phyloP scores from a whole-genome alignment of 2,329 filamentous ascomycete species.

The Onygenales sp. region DNA sequence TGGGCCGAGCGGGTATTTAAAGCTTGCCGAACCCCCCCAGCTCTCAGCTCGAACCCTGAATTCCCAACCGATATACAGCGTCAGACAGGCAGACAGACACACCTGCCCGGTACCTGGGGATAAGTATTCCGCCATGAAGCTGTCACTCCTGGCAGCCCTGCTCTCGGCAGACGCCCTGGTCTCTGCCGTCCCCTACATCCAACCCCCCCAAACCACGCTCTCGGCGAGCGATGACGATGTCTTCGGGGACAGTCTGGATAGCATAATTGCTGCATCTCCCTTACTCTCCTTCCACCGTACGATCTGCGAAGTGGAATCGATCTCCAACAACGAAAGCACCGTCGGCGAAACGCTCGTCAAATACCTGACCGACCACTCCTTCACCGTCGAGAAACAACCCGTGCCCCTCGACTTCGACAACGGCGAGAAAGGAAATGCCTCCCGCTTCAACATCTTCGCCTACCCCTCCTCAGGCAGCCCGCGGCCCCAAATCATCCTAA shows the following conservation, averaged over 20 bases:
- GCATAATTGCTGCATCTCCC: slow-evolving; percentile 32
- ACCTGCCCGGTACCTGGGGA: background rate
- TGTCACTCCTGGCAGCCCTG: background rate
- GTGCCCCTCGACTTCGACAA: slow-evolving; percentile 18
- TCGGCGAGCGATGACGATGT: background rate
- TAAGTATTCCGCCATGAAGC: background rate
- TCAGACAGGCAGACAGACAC: background rate
- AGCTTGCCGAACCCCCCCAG: too few species aligned
- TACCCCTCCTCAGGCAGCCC: slow-evolving; percentile 26
- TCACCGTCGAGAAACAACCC: slow-evolving; percentile 53
- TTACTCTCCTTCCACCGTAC: slow-evolving; percentile 66
- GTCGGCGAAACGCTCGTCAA: slow-evolving; percentile 60
- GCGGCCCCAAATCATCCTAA: slow-evolving; percentile 33
- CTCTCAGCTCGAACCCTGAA: too few species aligned
- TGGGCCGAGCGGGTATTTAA: too few species aligned
- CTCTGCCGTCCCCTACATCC: background rate
- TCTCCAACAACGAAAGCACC: slow-evolving; percentile 57
- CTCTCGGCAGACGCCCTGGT: background rate
- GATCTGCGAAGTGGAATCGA: slow-evolving; percentile 65
- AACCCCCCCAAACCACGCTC: background rate
- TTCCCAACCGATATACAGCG: too few species aligned
- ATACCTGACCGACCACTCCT: slow-evolving; percentile 53
- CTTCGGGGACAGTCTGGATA: slow-evolving; percentile 13
- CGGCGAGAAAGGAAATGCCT: slow-evolving; percentile 10
- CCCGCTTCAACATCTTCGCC: slow-evolving; percentile 68